These are phyloP conservation scores for Cymbopogon citratus DNA, from an alignment of 176 grass and related monocot species.

Conservation along the genomic window DNA sequence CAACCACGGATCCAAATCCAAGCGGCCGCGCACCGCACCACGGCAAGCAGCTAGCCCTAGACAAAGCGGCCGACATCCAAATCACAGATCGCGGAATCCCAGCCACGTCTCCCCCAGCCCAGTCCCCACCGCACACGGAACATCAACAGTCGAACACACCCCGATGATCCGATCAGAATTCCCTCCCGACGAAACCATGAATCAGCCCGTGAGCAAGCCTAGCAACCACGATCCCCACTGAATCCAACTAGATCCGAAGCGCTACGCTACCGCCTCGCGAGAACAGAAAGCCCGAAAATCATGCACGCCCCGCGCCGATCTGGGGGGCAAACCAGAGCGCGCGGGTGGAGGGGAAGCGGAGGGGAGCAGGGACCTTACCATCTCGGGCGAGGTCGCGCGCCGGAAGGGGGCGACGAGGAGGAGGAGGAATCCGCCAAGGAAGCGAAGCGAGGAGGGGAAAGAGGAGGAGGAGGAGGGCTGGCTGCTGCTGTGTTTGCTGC, in stretches of 20 bases:
- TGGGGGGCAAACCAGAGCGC: not conserved
- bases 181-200: not conserved
- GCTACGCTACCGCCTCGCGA: not conserved
- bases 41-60: not conserved
- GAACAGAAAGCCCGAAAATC: not conserved
- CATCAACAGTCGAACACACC: not conserved
- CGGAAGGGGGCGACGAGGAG: not conserved
- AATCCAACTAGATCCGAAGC: constrained; percentile 25
- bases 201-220: not conserved
- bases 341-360: not conserved
- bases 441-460: not conserved
- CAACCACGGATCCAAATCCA: not conserved
- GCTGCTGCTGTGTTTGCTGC: not conserved
- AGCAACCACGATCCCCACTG: not conserved
- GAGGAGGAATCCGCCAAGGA: not conserved
- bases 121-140: not conserved
- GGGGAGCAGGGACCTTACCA: constrained; percentile 13
- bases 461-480: not conserved
- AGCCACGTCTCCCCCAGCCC: too few relatives aligned
- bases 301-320: not conserved
- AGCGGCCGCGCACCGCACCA: not conserved
- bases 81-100: not conserved
- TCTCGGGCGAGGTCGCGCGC: constrained; percentile 20
- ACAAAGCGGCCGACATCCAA: not conserved
- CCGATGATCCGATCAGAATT: not conserved